Conservation (phyloP, 1,284 basidiomycete genomes). For the Trametes versicolor region DNA sequence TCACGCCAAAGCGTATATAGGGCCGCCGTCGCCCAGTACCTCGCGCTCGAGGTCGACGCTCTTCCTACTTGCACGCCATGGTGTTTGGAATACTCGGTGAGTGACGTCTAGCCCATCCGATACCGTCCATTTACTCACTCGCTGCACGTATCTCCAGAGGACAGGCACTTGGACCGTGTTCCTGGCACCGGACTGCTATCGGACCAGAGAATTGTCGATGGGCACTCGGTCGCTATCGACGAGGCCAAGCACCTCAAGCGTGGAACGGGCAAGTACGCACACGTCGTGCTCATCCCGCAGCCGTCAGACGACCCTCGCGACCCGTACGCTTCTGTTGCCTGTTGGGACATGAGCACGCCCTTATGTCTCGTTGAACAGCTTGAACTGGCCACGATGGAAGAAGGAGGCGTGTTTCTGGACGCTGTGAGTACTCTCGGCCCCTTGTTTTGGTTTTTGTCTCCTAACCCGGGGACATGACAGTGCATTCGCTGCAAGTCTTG, state of each 20-base stretch:
- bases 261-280: conserved; percentile 51
- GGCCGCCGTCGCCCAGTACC: background rate
- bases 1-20: conserved; percentile 8
- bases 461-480: conserved; percentile 31
- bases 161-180: conserved; percentile 47
- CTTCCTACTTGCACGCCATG: conserved; percentile 38
- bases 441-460: background rate
- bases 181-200: conserved; percentile 55
- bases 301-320: conserved; percentile 56
- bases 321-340: conserved; percentile 43
- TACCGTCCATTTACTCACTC: background rate
- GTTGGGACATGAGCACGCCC: background rate
- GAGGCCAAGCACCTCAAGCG: conserved; percentile 49
- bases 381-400: conserved; percentile 58
- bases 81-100: conserved; percentile 52
- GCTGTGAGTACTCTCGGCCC: conserved; percentile 38
- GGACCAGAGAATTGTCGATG: conserved; percentile 50
- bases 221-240: conserved; percentile 47
- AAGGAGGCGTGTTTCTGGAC: conserved; percentile 57
- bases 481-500: conserved; percentile 52
- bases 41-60: conserved; percentile 4
- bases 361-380: conserved; percentile 34
- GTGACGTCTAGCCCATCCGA: conserved; percentile 8
- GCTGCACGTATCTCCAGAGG: conserved; percentile 40
- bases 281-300: conserved; percentile 56